Evolutionary conservation across 306 rosid genomes (phyloP).

Genomic region (Notholithocarpus densiflorus): DNA sequence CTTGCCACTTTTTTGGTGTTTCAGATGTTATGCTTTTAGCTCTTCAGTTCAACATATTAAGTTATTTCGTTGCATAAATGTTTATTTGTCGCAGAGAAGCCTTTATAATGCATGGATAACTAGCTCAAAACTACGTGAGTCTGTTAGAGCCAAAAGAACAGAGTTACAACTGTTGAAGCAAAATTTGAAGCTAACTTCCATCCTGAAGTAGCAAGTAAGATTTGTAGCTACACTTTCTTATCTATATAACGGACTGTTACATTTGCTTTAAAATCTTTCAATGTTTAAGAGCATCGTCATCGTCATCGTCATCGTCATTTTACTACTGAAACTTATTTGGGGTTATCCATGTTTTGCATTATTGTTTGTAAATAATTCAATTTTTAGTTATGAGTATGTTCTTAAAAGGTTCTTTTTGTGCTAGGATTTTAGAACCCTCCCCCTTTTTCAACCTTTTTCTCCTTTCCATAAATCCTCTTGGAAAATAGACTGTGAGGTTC

Average conservation of each 20-base stretch:
- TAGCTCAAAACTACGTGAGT: constrained; percentile 70
- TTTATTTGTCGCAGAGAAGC: constrained; percentile 57
- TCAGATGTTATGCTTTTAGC: not conserved
- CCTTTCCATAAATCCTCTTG: not conserved
- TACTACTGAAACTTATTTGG: not conserved
- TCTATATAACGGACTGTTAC: constrained; percentile 11
- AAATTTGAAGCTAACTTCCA: constrained; percentile 58
- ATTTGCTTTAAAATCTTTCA: not conserved
- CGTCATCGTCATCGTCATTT: not conserved
- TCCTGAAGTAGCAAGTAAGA: constrained; percentile 88
- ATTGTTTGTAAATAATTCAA: not conserved
- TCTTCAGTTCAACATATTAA: constrained; percentile 6
- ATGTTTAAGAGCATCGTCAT: not conserved
- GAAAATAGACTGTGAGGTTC: not conserved
- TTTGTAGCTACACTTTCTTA: not conserved
- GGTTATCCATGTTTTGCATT: not conserved
- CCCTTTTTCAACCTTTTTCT: not conserved
- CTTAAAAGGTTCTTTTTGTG: not conserved
- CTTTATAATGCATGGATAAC: constrained; percentile 71
- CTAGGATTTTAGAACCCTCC: not conserved
- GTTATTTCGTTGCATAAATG: constrained; percentile 13
- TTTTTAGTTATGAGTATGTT: not conserved
- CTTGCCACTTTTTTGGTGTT: not conserved
- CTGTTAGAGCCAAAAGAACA: constrained; percentile 71
- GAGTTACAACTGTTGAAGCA: constrained; percentile 66